Conservation (phyloP, 2,329 filamentous ascomycete genomes). For the Didymella pomorum region DNA sequence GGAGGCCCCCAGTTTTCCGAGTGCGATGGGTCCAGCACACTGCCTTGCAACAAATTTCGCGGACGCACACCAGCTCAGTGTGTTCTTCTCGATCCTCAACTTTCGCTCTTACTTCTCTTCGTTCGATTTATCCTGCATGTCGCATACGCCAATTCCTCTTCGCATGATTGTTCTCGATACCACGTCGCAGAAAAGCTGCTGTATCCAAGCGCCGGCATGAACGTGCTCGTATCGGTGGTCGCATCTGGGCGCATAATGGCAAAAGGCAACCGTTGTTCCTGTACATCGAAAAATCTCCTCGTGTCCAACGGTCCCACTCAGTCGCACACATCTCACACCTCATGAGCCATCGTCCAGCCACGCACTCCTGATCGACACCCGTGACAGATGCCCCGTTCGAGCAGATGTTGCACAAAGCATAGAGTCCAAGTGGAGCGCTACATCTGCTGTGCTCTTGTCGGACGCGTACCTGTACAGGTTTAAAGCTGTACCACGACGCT, state of each 20-base stretch:
- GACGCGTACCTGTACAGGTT: slow-evolving; percentile 1
- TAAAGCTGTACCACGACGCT: neutral
- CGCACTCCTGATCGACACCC: neutral
- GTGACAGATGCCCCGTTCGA: slow-evolving; percentile 1
- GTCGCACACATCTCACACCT: neutral
- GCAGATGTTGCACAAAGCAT: neutral
- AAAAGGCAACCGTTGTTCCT: neutral
- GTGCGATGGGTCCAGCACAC: neutral
- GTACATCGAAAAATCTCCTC: neutral
- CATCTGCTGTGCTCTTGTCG: neutral
- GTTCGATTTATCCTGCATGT: too few species aligned
- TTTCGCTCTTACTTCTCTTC: too few species aligned
- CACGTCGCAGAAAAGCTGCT: neutral
- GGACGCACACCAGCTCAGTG: neutral
- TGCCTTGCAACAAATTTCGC: neutral
- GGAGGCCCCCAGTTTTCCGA: neutral
- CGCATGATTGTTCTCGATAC: neutral
- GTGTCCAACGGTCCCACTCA: slow-evolving; percentile 5
- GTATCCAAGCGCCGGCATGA: neutral
- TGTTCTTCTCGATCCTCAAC: too few species aligned
- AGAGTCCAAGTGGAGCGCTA: neutral
- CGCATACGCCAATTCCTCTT: neutral
- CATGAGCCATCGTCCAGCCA: neutral
- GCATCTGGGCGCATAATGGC: neutral
- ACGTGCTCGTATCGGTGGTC: neutral